Conservation (phyloP, 768 basidiomycete genomes). For the Kwoniella sp. region DNA sequence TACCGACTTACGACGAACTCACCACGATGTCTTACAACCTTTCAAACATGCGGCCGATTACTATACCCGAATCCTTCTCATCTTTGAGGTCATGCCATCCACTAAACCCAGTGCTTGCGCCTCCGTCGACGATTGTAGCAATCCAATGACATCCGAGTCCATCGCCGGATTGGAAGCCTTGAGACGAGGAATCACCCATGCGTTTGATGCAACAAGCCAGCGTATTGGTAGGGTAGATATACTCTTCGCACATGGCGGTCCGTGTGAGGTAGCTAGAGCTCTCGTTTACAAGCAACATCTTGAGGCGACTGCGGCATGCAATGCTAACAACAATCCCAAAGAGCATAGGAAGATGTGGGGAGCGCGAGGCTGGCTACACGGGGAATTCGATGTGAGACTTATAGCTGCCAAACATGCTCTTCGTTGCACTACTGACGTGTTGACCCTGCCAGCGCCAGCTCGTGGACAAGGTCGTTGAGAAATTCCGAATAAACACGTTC, state of each 20-base stretch:
- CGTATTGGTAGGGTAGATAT: not conserved
- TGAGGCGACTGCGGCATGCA: too few species aligned
- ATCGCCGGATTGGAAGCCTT: too few species aligned
- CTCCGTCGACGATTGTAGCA: not conserved
- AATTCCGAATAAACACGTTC: slow-evolving; percentile 14
- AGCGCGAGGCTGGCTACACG: slow-evolving; percentile 1
- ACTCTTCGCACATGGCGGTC: slow-evolving; percentile 7
- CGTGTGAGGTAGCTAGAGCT: slow-evolving; percentile 1
- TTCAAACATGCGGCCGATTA: not conserved
- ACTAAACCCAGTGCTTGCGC: too few species aligned
- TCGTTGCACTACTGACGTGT: too few species aligned
- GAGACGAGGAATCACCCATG: not conserved
- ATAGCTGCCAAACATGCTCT: too few species aligned
- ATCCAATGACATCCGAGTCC: not conserved
- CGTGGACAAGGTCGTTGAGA: not conserved
- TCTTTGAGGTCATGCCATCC: not conserved
- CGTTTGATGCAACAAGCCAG: not conserved
- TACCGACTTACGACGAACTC: not conserved
- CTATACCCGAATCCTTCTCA: slow-evolving; percentile 1
- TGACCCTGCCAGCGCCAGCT: too few species aligned
- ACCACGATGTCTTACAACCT: not conserved
- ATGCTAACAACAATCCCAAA: too few species aligned
- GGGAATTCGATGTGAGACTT: not conserved
- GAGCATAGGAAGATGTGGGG: not conserved
- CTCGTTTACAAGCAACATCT: not conserved